phyloP scores from a whole-genome alignment of 495 filamentous ascomycete species.

The Hypoxylon crocopeplum region DNA sequence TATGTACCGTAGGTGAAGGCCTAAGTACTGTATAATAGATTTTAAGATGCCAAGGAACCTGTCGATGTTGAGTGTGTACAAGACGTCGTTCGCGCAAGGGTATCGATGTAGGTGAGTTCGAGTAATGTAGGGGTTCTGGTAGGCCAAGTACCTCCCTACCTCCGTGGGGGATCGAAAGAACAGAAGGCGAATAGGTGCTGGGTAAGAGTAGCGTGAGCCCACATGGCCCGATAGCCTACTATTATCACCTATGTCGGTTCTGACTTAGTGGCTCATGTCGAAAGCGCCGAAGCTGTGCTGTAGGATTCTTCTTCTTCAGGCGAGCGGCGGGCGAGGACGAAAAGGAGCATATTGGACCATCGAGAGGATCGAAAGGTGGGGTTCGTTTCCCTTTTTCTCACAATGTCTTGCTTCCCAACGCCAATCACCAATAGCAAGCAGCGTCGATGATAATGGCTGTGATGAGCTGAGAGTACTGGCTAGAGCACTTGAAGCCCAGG shows the following conservation, averaged over 20 bases:
- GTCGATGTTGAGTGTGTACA: conserved; percentile 11
- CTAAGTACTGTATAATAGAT: conserved; percentile 1
- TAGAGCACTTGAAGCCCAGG: conserved; percentile 17
- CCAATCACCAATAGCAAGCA: conserved; percentile 28
- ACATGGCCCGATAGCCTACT: too few species aligned
- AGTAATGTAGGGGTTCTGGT: conserved; percentile 26
- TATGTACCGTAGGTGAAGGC: conserved; percentile 13
- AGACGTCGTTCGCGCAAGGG: conserved; percentile 6
- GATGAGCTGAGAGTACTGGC: conserved; percentile 19
- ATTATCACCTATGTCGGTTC: conserved; percentile 2
- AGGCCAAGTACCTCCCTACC: conserved; percentile 15
- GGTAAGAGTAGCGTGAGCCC: too few species aligned
- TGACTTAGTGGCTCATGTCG: conserved; percentile 22
- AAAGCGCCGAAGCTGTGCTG: conserved; percentile 16
- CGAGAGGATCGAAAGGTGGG: conserved; percentile 34
- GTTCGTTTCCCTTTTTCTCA: conserved; percentile 18
- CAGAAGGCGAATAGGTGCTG: neutral
- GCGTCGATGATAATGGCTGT: conserved; percentile 25
- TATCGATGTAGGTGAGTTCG: conserved; percentile 3
- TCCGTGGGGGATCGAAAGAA: neutral
- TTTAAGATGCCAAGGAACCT: conserved; percentile 2
- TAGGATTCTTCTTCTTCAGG: conserved; percentile 1
- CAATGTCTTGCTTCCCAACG: conserved; percentile 18
- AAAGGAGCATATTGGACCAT: conserved; percentile 29
- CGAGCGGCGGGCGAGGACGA: conserved; percentile 11